Evolutionary conservation across 129 eudicot genomes (phyloP), one percentile per base, ranked within the genome.

Genomic region (Chrysanthemum lavandulifolium): DNA sequence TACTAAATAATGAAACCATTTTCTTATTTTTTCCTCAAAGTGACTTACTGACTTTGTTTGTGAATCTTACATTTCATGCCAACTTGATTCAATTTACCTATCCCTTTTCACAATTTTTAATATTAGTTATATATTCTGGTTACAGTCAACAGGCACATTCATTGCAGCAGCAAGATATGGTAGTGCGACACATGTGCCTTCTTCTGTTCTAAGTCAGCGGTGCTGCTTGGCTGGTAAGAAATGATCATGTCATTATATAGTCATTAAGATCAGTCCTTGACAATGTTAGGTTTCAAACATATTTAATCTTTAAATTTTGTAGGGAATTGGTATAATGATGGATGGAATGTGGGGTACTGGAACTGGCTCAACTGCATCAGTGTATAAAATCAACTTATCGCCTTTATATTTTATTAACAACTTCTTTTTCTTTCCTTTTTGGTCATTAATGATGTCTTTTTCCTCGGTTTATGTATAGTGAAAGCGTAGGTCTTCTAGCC

Each of bases 141-240:
- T 65, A 10, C 78, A 95, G 99, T 95, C 99, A 3, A 90, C 99
- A 14, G 99, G 99, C 33, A 78, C 96, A 57, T 90, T 95, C 76
- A 86, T 88, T 56, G 96, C 99, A 62, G 96, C 96, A 51, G 73
- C 97, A 66, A 88, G 97, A 83, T 90, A 72, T 72, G 85, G 83
- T 56, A 86, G 97, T 86, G 99, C 97, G n/a, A 95, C 99, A 6
- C 96, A 85, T 71, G 25, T 75, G 43, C 99, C 99, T 7, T 79
- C 96, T 79, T 95, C 99, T 58, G 91, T 88, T 66, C 18, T 90
- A 59, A 80, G 99, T 61, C 99, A n/a, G 99, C 4, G 99, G 99
- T 19, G 86, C 84, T 36, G 99, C 88, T 62, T 95, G 99, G 97
- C 91, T 88, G 94, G 99, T 95, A 80, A 29, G 83, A 53, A 77